A percentile compares a stretch with the other conserved stretches of the same genome.
These are phyloP conservation scores for Aureobasidium sp. DNA, from an alignment of 2,329 filamentous ascomycete species.

Conservation along the genomic window DNA sequence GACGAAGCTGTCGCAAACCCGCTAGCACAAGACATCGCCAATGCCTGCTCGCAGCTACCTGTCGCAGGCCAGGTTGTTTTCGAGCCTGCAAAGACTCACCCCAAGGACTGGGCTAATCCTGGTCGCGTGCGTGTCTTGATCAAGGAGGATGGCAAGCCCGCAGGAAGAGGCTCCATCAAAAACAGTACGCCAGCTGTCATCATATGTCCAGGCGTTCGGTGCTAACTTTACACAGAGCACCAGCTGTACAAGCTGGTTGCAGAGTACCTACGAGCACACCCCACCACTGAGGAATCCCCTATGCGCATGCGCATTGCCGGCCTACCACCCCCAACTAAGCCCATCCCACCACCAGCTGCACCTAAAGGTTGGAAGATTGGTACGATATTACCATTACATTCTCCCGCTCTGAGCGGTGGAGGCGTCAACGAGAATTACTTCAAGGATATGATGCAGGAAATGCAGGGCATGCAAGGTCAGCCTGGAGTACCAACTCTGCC, in stretches of 20 bases:
- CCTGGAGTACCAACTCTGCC: constrained; percentile 15
- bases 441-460: constrained; percentile 95
- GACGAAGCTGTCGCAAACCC: constrained; percentile 74
- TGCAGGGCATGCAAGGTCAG: constrained; percentile 47
- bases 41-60: constrained; percentile 65
- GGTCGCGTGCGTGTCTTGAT: constrained; percentile 77
- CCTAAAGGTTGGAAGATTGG: constrained; percentile 90
- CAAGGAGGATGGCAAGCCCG: constrained; percentile 50
- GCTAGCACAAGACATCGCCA: constrained; percentile 79
- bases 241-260: constrained; percentile 80
- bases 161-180: constrained; percentile 47
- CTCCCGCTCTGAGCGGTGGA: constrained; percentile 81
- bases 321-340: constrained; percentile 58
- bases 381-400: constrained; percentile 76
- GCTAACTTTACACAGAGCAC: constrained; percentile 54
- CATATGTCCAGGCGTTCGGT: no score
- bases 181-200: constrained; percentile 48
- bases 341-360: constrained; percentile 51
- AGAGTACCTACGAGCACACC: constrained; percentile 67
- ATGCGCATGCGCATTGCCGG: constrained; percentile 68
- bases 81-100: constrained; percentile 87
- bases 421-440: constrained; percentile 92
- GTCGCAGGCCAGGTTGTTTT: constrained; percentile 63
- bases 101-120: constrained; percentile 96
- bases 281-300: constrained; percentile 65